phyloP scores from a whole-genome alignment of 2,329 filamentous ascomycete species.

The Fusarium mundagurra region DNA sequence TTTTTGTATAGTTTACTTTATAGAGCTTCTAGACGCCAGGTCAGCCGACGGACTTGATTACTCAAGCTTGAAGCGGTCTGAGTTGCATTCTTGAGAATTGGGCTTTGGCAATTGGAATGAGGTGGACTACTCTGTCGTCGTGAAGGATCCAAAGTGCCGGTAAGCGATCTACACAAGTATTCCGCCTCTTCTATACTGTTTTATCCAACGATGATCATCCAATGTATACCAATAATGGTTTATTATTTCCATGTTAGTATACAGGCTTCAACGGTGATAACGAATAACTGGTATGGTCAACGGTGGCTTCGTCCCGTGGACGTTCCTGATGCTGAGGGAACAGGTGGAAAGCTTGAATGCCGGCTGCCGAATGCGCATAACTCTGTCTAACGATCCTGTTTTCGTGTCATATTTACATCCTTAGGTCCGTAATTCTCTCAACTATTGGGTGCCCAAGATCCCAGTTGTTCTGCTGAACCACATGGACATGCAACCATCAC shows the following conservation, averaged over 20 bases:
- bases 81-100: background rate
- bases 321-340: background rate
- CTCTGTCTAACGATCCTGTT: rapidly evolving
- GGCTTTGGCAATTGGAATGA: background rate
- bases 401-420: background rate
- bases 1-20: background rate
- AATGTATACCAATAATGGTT: too few relatives aligned
- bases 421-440: background rate
- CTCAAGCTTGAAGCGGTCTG: background rate
- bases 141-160: background rate
- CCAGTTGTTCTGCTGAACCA: background rate
- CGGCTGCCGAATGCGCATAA: background rate
- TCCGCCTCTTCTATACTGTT: background rate
- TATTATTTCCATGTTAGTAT: background rate
- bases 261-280: background rate
- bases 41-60: background rate
- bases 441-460: background rate
- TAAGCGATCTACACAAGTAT: background rate
- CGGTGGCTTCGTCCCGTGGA: background rate
- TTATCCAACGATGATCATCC: background rate
- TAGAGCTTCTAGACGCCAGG: background rate
- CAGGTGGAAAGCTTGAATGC: background rate
- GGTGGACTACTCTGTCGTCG: background rate
- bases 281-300: background rate
- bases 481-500: background rate